Evolutionary conservation across 1,284 basidiomycete species (phyloP), one percentile per base, ranked within the genome.

Genomic region (Apiotrichum siamense): DNA sequence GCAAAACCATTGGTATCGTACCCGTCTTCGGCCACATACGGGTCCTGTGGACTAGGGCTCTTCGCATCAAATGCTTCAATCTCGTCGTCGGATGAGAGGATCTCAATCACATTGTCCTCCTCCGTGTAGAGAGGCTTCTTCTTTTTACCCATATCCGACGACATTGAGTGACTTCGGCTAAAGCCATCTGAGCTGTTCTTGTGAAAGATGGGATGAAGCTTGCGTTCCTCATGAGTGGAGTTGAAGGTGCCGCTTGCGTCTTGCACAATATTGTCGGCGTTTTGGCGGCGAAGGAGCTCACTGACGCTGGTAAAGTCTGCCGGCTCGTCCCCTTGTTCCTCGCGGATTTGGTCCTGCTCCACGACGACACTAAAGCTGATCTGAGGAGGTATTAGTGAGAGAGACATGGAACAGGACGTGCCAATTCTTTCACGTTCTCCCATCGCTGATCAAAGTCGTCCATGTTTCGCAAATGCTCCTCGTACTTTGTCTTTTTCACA

Each of bases 381-480:
- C 72, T 74, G 51, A 12, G 4, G 10, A 7, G 33, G 41, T 59
- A 27, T 62, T 55, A 39, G 23, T 47, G 31, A 24, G 44, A 37
- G 20, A 21, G 11, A 9, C 12, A 4, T 17, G 15, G 9, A n/a
- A n/a, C n/a, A n/a, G 0, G 2, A 57, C 69, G 84, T 55, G 87
- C 83, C 58, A 94, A 75, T 72, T 93, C 89, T 63, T 87, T 80
- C 0, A 93, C 83, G 68, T 94, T 93, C 68, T 90, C 86, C 87
- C 85, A 86, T 31, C 88, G 78, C 35, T 80, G 80, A 36, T 86
- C 84, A 75, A 80, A 84, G 57, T 93, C 88, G 5, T 77, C 77
- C 17, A 87, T 81, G 62, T 81, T 82, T 63, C 80, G 80, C 31
- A 94, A 77, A 62, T 90, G 79, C 5, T 79, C 80, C 63, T 85